phyloP scores from a whole-genome alignment of 768 basidiomycete genomes.

The Boletellus sp. region DNA sequence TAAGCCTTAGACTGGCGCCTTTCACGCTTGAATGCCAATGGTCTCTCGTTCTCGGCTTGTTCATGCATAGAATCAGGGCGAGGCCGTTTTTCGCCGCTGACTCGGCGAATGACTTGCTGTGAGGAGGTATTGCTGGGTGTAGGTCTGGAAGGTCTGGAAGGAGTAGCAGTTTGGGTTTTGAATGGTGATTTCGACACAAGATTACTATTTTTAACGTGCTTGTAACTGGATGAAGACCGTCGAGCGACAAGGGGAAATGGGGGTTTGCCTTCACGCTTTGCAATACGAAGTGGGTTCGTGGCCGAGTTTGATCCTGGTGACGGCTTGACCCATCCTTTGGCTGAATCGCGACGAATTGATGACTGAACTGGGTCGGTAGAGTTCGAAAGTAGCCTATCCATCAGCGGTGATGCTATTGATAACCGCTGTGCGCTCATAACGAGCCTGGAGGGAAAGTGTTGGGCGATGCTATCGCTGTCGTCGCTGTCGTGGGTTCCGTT shows the following conservation, averaged over 20 bases:
- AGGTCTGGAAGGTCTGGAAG: conserved; percentile 30
- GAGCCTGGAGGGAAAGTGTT: conserved; percentile 1
- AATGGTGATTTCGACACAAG: conserved; percentile 87
- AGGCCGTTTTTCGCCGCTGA: conserved; percentile 76
- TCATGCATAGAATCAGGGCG: conserved; percentile 70
- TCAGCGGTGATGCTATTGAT: conserved; percentile 44
- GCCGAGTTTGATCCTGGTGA: conserved; percentile 28
- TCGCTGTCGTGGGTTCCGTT: conserved; percentile 19
- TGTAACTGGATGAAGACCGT: conserved; percentile 74
- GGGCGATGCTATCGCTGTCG: conserved; percentile 13
- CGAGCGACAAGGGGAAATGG: conserved; percentile 57
- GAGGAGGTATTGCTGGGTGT: conserved; percentile 6
- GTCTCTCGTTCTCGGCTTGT: conserved; percentile 68
- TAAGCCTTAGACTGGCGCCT: conserved; percentile 72
- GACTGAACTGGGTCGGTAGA: conserved; percentile 62
- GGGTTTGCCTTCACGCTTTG: conserved; percentile 57
- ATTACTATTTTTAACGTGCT: conserved; percentile 70
- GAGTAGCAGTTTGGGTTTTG: conserved; percentile 60
- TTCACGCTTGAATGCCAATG: conserved; percentile 65
- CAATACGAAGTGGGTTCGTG: conserved; percentile 68
- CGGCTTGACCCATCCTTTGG: conserved; percentile 58
- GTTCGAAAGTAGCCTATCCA: conserved; percentile 59
- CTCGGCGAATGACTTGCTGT: conserved; percentile 37
- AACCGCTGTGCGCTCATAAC: conserved; percentile 28
- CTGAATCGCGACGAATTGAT: conserved; percentile 60